Evolutionary conservation across 2,329 filamentous ascomycete species (phyloP).

Genomic region (Leptographium radiaticola): DNA sequence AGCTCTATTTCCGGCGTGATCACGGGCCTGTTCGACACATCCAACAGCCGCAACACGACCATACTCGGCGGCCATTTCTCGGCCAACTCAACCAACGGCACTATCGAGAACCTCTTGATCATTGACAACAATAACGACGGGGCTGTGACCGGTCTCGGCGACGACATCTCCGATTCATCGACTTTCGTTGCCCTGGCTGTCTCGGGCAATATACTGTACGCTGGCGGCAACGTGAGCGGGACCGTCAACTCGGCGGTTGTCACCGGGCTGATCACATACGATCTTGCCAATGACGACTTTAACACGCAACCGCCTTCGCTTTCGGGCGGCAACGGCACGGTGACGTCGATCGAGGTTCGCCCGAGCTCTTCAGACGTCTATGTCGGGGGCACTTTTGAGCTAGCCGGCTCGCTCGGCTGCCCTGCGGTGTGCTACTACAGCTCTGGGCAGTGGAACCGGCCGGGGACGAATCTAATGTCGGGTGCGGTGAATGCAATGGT

Average conservation of each 20-base stretch:
- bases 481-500: slow-evolving; percentile 63
- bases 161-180: slow-evolving; percentile 55
- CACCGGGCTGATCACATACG: slow-evolving; percentile 67
- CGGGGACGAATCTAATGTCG: slow-evolving; percentile 51
- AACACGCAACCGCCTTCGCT: slow-evolving; percentile 63
- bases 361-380: slow-evolving; percentile 64
- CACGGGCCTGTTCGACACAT: slow-evolving; percentile 61
- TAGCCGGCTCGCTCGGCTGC: slow-evolving; percentile 72
- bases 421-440: slow-evolving; percentile 72
- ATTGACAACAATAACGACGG: slow-evolving; percentile 63
- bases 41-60: slow-evolving; percentile 61
- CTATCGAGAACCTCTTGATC: slow-evolving; percentile 69
- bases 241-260: slow-evolving; percentile 48
- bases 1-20: slow-evolving; percentile 52
- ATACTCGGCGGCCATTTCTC: slow-evolving; percentile 80
- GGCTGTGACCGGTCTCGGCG: slow-evolving; percentile 54
- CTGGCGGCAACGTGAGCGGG: slow-evolving; percentile 70
- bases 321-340: slow-evolving; percentile 53
- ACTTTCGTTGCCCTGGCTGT: slow-evolving; percentile 61
- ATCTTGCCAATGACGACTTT: slow-evolving; percentile 54
- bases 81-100: slow-evolving; percentile 53
- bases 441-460: slow-evolving; percentile 66
- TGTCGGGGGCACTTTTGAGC: slow-evolving; percentile 74
- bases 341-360: slow-evolving; percentile 63
- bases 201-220: slow-evolving; percentile 57